These are phyloP conservation scores for Triticum timopheevii DNA, from an alignment of 176 grass and related monocot genomes.

Conservation along the genomic window DNA sequence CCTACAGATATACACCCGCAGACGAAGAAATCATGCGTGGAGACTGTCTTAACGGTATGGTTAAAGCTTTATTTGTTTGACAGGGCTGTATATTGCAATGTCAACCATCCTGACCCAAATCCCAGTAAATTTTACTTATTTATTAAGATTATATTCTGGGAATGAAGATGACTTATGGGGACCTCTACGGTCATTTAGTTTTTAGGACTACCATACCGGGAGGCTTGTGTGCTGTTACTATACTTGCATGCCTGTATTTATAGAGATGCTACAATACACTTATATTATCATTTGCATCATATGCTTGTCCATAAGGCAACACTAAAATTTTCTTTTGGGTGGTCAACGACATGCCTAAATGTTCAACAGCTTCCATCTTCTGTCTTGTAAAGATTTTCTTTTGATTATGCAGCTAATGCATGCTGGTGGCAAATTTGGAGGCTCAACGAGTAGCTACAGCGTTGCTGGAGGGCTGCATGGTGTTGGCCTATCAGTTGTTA, in stretches of 20 bases:
- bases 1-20: conserved; percentile 86
- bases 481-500: conserved; percentile 96
- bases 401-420: conserved; percentile 75
- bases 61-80: conserved; percentile 4
- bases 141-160: conserved; percentile 1
- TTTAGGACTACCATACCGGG: neutral
- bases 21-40: conserved; percentile 92
- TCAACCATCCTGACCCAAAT: neutral
- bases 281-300: neutral
- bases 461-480: conserved; percentile 95
- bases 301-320: conserved; percentile 1
- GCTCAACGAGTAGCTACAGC: conserved; percentile 88
- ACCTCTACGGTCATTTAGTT: conserved; percentile 7
- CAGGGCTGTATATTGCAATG: neutral
- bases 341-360: neutral
- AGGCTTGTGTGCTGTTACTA: neutral
- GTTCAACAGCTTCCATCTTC: neutral
- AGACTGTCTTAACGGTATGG: conserved; percentile 95
- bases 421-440: conserved; percentile 97
- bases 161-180: neutral
- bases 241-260: neutral
- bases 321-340: neutral
- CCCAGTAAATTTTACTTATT: neutral
- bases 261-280: neutral
- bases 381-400: conserved; percentile 32